Base-by-base conservation (phyloP, 345 rosid genomes). In the Syzygium grande region DNA sequence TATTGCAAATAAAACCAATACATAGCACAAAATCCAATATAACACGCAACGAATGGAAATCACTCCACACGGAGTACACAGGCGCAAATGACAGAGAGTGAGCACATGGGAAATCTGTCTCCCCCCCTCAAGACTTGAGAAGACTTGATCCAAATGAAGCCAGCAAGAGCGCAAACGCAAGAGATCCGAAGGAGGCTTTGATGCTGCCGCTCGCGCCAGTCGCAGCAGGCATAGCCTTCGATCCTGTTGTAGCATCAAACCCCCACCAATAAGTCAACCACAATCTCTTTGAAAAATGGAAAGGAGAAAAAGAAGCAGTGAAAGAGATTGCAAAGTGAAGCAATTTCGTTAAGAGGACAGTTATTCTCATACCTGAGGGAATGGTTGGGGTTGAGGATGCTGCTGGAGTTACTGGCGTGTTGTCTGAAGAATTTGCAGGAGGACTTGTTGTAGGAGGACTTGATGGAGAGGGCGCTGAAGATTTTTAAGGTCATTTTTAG, bases 361-460 rank as follows among this genome's bases (percentile, higher is more conserved):
- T 21, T 38, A 38, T 17, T 38, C 38, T 21, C 83, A 38, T 85
- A 89, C 93, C 93, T 86, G 90, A 58, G 46, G 91, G 88, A 84
- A 78, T 58, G 58, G 41, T 25, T 54, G 91, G 88, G 15, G 53
- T 11, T 29, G 93, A 65, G 63, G 91, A 54, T 30, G 87, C 43
- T 29, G 87, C 15, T 7, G 92, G 86, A 58, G 89, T 58, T 13
- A 55, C 55, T 43, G 92, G 90, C 11, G 89, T 88, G 78, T 84
- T 84, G 49, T 79, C 77, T 10, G 91, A 46, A 43, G 93, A 53
- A 88, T 85, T 78, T 12, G 90, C 52, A 52, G 93, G 84, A 87
- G 90, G 55, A 23, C 56, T 58, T 11, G 58, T 59, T 12, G 83
- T 12, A 4, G 91, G 90, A 84, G 90, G 86, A 86, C 79, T 88